A percentile compares a stretch with the other conserved stretches of the same genome.
Conservation (phyloP, 2,329 filamentous ascomycete species). For the Diaporthe australafricana region DNA sequence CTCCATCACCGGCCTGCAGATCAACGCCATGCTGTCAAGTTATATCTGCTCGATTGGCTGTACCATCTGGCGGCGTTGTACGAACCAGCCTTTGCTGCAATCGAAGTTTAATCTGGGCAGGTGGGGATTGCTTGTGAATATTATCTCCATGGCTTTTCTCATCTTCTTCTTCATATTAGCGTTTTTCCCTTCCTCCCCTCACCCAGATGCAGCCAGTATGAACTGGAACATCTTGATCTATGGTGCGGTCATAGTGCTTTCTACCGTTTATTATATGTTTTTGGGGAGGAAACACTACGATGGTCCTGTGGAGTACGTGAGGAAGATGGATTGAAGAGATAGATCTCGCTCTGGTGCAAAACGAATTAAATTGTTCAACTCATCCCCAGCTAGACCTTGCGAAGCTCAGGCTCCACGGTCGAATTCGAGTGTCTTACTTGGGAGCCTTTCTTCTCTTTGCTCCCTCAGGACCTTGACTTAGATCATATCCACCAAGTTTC, state of each 20-base stretch:
- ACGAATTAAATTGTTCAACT: background rate
- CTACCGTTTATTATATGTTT: slow-evolving; percentile 32
- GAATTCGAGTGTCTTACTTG: background rate
- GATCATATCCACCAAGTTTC: too few relatives aligned
- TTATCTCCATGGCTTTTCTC: slow-evolving; percentile 35
- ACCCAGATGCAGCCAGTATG: slow-evolving; percentile 34
- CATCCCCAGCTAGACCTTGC: background rate
- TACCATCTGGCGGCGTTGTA: slow-evolving; percentile 25
- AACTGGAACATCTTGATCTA: slow-evolving; percentile 39
- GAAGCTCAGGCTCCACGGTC: background rate
- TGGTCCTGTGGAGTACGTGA: slow-evolving; percentile 32
- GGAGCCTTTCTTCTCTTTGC: background rate
- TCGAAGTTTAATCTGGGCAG: slow-evolving; percentile 36
- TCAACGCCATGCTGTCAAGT: slow-evolving; percentile 37
- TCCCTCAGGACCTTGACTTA: background rate
- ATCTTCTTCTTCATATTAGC: slow-evolving; percentile 36
- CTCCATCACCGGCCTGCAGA: slow-evolving; percentile 37
- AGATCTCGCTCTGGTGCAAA: background rate
- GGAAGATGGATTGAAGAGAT: slow-evolving; percentile 24
- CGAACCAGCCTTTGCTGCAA: slow-evolving; percentile 27
- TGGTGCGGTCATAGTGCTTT: slow-evolving; percentile 30
- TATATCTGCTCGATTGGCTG: slow-evolving; percentile 39
- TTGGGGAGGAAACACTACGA: slow-evolving; percentile 28
- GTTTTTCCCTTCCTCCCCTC: slow-evolving; percentile 33
- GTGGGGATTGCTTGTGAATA: slow-evolving; percentile 35